Conservation (phyloP, 805 yeast species). For the Saccharomycopsis malanga region DNA sequence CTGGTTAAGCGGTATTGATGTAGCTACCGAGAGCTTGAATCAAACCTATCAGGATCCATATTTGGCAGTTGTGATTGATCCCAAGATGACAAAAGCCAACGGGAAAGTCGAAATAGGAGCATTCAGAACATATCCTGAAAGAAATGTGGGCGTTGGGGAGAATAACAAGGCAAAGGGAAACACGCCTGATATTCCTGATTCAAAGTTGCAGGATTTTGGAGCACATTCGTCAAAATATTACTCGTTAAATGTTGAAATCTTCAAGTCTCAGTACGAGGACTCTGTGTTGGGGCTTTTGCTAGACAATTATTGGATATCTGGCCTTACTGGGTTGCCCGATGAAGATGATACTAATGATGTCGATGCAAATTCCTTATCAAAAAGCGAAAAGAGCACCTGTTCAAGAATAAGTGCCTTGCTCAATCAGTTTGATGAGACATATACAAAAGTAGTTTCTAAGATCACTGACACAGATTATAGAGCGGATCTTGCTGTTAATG, state of each 20-base stretch:
- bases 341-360: not conserved
- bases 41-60: slow-evolving; percentile 90
- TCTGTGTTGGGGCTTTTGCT: slow-evolving; percentile 37
- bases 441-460: not conserved
- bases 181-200: slow-evolving; percentile 33
- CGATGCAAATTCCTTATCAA: slow-evolving; percentile 9
- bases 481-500: not conserved
- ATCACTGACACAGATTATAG: not conserved
- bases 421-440: not conserved
- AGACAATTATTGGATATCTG: slow-evolving; percentile 41
- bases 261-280: slow-evolving; percentile 45
- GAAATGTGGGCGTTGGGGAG: slow-evolving; percentile 15
- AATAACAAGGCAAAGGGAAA: not conserved
- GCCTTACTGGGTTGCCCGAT: slow-evolving; percentile 25
- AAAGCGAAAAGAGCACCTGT: slow-evolving; percentile 1
- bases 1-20: slow-evolving; percentile 92
- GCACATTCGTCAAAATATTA: slow-evolving; percentile 66
- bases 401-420: not conserved
- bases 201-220: slow-evolving; percentile 60
- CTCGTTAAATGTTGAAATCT: slow-evolving; percentile 53
- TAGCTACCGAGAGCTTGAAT: slow-evolving; percentile 77
- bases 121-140: slow-evolving; percentile 60
- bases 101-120: slow-evolving; percentile 82
- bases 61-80: slow-evolving; percentile 83
- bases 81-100: slow-evolving; percentile 54